These are phyloP conservation scores for Scleroderma citrinum DNA, from an alignment of 768 basidiomycete genomes.

Conservation along the genomic window DNA sequence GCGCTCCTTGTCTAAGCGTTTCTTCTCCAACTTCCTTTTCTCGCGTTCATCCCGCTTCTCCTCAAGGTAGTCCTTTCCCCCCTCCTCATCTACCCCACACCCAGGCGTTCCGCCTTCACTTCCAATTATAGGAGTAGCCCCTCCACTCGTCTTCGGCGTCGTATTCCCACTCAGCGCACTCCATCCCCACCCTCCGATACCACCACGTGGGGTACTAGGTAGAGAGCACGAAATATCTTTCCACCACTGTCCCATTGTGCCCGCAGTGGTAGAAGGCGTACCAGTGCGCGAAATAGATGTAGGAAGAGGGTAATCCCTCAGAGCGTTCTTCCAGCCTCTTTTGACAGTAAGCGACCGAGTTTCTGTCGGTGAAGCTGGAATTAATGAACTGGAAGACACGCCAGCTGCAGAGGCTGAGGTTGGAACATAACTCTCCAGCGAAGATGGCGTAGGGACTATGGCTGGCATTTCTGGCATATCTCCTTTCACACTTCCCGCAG, in stretches of 20 bases:
- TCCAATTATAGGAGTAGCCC: slow-evolving; percentile 9
- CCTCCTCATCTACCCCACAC: slow-evolving; percentile 13
- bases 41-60: slow-evolving; percentile 10
- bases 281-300: slow-evolving; percentile 3
- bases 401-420: background rate
- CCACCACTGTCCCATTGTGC: background rate
- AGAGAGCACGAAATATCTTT: slow-evolving; percentile 7
- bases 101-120: slow-evolving; percentile 16
- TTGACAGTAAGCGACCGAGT: too few species aligned
- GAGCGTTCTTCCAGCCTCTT: slow-evolving; percentile 29
- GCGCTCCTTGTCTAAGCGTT: slow-evolving; percentile 16
- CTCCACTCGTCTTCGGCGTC: background rate
- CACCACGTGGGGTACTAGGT: slow-evolving; percentile 5
- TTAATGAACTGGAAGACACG: background rate
- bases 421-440: slow-evolving; percentile 9
- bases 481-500: background rate
- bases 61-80: slow-evolving; percentile 22
- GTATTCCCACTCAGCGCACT: slow-evolving; percentile 11
- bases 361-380: slow-evolving; percentile 1
- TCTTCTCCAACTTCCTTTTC: slow-evolving; percentile 14
- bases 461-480: slow-evolving; percentile 6
- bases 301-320: slow-evolving; percentile 37
- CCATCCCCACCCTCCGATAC: background rate
- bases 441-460: slow-evolving; percentile 10
- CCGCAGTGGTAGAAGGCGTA: slow-evolving; percentile 4